Evolutionary conservation across 2,329 filamentous ascomycete genomes (phyloP), one percentile per base, ranked within the genome.

Genomic region (Aureobasidium sp.): DNA sequence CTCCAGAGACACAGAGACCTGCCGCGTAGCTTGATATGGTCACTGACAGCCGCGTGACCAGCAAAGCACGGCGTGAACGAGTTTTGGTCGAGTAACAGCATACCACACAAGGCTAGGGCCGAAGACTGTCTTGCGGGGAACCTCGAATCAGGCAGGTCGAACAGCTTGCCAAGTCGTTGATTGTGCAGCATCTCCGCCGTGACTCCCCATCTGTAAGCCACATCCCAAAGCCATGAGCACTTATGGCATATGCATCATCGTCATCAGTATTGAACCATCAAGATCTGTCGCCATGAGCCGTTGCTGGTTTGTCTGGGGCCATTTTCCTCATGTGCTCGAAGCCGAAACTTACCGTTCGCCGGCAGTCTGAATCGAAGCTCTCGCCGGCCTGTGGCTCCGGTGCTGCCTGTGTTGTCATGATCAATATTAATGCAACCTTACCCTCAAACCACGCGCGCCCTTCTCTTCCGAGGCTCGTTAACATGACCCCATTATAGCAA

Each of bases 81-180:
- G 42, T 58, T 58, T 58, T 48, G 41, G 32, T 58, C 42, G 55
- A 58, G 55, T 48, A 58, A 57, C 41, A 39, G 36, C 26, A 55
- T 42, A 8, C 39, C 51, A 26, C n/a, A 46, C 36, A 10, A n/a
- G 53, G 36, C 26, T 53, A 44, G 52, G 26, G 26, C 52, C 39
- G 27, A 56, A 39, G 52, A 44, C 36, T 42, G 52, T 39, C 15
- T 56, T 57, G 53, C 53, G 53, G 53, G 53, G 53, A 57, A 26
- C 15, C 17, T 8, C 47, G 47, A 51, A 51, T 51, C 29, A n/a
- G 47, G 47, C 47, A 51, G 47, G 47, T 51, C 47, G 47, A 51
- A 13, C 47, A 51, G 27, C 12, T 32, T 20, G 55, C 42, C 55
- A 37, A 47, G 42, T n/a, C 23, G 29, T 8, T 6, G 26, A 32